Evolutionary conservation across 2,329 filamentous ascomycete genomes (phyloP).

Genomic region (Chaetomiaceae sp.): DNA sequence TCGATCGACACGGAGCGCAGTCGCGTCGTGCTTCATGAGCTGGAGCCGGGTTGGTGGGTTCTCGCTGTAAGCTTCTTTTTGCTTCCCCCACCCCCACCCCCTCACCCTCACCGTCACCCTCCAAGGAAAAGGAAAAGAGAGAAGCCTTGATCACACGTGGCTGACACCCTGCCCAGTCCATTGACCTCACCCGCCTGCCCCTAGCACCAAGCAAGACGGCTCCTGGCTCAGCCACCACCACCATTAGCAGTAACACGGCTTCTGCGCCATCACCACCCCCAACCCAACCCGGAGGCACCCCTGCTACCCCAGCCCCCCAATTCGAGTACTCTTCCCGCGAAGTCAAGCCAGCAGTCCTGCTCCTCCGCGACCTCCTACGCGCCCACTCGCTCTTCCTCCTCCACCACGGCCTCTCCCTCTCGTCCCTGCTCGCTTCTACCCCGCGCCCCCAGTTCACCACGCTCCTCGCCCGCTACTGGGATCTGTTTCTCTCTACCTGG

Average conservation of each 20-base stretch:
- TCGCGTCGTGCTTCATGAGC: conserved; percentile 76
- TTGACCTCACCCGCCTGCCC: conserved; percentile 71
- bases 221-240: not conserved
- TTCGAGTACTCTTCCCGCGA: conserved; percentile 84
- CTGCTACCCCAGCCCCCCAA: conserved; percentile 34
- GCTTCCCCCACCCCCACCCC: too few species aligned
- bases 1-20: conserved; percentile 88
- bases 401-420: conserved; percentile 75
- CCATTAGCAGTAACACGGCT: not conserved
- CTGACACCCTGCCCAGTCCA: too few species aligned
- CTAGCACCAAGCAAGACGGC: conserved; percentile 45
- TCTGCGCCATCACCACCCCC: conserved; percentile 1
- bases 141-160: too few species aligned
- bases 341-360: conserved; percentile 72
- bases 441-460: conserved; percentile 65
- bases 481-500: conserved; percentile 66
- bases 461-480: conserved; percentile 78
- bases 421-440: conserved; percentile 58
- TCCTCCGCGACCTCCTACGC: conserved; percentile 74
- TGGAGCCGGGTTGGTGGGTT: conserved; percentile 94
- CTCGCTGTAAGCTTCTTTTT: conserved; percentile 61
- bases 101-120: too few species aligned
- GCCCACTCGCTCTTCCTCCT: conserved; percentile 82
- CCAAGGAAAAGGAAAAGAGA: not conserved
- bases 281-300: not conserved